A percentile compares a stretch with the other conserved stretches of the same genome.
Evolutionary conservation across 441 rosid species (phyloP).

Genomic region (Metrosideros polymorpha): DNA sequence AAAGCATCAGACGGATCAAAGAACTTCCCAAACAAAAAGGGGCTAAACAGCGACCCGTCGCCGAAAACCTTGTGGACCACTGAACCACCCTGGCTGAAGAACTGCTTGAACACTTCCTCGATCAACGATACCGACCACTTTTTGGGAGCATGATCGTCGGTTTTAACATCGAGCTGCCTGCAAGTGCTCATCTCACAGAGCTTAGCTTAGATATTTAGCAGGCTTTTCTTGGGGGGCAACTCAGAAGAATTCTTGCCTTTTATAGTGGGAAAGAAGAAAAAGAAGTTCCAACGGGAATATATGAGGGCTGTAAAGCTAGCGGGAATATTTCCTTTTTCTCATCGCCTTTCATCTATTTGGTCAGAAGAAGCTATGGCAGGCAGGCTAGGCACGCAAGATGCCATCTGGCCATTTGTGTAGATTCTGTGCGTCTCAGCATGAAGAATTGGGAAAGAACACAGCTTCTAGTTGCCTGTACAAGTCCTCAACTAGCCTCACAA

Average conservation of each 20-base stretch:
- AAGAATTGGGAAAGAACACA: background rate
- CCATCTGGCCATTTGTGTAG: background rate
- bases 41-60: conserved; percentile 78
- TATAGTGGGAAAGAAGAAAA: conserved; percentile 17
- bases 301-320: conserved; percentile 36
- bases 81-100: conserved; percentile 32
- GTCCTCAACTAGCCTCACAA: background rate
- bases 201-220: background rate
- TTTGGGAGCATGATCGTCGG: conserved; percentile 47
- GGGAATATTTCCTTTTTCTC: conserved; percentile 29
- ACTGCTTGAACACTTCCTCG: conserved; percentile 47
- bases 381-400: conserved; percentile 5
- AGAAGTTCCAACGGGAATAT: conserved; percentile 41
- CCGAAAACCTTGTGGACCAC: conserved; percentile 49
- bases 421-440: background rate
- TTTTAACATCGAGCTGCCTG: conserved; percentile 40
- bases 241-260: background rate
- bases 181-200: conserved; percentile 26
- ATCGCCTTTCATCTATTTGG: conserved; percentile 1
- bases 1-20: conserved; percentile 95
- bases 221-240: background rate
- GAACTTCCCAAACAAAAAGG: conserved; percentile 71
- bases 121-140: conserved; percentile 66
- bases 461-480: background rate
- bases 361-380: conserved; percentile 7